phyloP scores from a whole-genome alignment of 148 eudicot genomes.

The Bassia scoparia region DNA sequence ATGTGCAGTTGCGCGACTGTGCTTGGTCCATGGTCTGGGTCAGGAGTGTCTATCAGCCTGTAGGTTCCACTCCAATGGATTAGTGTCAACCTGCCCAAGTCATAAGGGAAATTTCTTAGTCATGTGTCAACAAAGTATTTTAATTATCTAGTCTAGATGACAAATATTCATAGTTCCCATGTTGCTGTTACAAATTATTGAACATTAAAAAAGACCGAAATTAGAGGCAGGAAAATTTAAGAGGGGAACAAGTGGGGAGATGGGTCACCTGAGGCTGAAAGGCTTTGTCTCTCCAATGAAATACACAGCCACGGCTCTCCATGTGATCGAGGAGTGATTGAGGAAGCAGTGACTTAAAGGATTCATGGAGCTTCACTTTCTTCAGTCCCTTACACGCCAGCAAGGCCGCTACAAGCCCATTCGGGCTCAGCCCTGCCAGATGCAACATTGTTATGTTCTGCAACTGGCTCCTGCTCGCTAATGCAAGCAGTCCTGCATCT shows the following conservation, averaged over 20 bases:
- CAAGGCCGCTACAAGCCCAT: conserved; percentile 65
- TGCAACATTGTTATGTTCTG: conserved; percentile 75
- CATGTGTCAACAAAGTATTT: conserved; percentile 3
- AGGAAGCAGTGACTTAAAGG: conserved; percentile 55
- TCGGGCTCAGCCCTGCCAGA: conserved; percentile 57
- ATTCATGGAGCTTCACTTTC: conserved; percentile 69
- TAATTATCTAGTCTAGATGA: neutral
- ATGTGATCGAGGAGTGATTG: conserved; percentile 48
- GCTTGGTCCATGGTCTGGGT: conserved; percentile 6
- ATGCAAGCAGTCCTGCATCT: conserved; percentile 66
- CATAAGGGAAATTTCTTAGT: neutral
- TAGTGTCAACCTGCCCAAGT: conserved; percentile 23
- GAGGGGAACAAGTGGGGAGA: neutral
- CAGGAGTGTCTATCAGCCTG: conserved; percentile 18
- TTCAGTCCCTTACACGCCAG: conserved; percentile 71
- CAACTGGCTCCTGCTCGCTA: conserved; percentile 66
- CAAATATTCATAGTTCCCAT: neutral
- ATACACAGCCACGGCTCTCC: conserved; percentile 67
- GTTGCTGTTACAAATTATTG: neutral
- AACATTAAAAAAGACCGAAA: neutral
- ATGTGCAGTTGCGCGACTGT: too few relatives aligned
- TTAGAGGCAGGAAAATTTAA: neutral
- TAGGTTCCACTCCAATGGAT: conserved; percentile 22
- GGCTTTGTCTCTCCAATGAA: conserved; percentile 62
- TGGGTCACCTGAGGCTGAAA: conserved; percentile 44